A percentile compares a stretch with the other conserved stretches of the same genome.
Conservation (phyloP, 2,329 filamentous ascomycete species). For the Trichoderma semiorbis region DNA sequence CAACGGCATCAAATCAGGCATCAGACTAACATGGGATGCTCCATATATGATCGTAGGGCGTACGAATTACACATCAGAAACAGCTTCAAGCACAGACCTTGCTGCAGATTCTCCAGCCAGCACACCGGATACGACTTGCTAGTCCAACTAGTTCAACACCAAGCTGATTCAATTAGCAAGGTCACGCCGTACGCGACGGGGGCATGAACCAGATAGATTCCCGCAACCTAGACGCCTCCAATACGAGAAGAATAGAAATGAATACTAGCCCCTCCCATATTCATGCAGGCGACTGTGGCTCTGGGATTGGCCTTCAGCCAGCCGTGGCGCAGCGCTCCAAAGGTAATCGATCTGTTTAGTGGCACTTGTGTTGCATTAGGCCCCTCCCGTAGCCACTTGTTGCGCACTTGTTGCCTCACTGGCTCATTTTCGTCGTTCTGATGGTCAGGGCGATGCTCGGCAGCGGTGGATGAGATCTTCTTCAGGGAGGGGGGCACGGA, state of each 20-base stretch:
- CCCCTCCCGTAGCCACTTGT: neutral
- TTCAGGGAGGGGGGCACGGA: neutral
- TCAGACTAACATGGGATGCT: neutral
- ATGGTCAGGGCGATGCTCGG: neutral
- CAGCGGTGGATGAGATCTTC: neutral
- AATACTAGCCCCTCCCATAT: slow-evolving; percentile 1
- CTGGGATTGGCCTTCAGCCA: neutral
- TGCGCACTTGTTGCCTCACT: neutral
- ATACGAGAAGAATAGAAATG: slow-evolving; percentile 1
- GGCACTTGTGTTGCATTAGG: neutral
- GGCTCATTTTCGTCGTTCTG: neutral
- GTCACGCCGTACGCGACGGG: neutral
- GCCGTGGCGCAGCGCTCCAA: neutral
- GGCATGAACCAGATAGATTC: neutral
- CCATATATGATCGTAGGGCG: neutral
- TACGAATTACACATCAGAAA: neutral
- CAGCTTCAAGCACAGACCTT: neutral
- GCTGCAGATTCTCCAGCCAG: neutral
- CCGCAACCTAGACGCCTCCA: neutral
- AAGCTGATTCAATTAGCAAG: neutral
- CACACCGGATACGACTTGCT: neutral
- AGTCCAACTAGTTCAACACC: neutral
- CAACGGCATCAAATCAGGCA: neutral
- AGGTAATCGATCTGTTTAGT: neutral
- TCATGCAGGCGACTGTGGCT: neutral